These are phyloP conservation scores for Chaetoceros muelleri DNA, from an alignment of 108 stramenopile species.

Conservation along the genomic window DNA sequence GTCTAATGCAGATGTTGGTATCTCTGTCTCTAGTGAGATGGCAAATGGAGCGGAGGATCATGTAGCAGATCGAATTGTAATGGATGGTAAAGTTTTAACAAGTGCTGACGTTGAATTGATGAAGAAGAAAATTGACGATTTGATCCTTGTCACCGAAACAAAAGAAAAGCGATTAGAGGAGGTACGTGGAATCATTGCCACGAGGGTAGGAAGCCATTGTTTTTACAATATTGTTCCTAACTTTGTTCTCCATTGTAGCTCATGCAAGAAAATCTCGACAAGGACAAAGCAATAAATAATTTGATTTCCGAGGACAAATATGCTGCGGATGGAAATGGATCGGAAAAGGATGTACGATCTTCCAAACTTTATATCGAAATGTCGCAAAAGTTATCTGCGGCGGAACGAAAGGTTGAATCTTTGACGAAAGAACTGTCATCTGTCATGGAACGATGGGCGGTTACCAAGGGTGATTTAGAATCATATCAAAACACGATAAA, in stretches of 20 bases:
- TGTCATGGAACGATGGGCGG: slow-evolving; percentile 47
- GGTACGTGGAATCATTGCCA: slow-evolving; percentile 29
- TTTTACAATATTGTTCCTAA: slow-evolving; percentile 4
- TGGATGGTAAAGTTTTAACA: slow-evolving; percentile 3
- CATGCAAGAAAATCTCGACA: slow-evolving; percentile 34
- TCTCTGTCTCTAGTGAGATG: too few species aligned
- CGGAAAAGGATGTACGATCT: slow-evolving; percentile 22
- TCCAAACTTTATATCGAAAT: slow-evolving; percentile 32
- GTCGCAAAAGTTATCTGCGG: slow-evolving; percentile 32
- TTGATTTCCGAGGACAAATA: slow-evolving; percentile 24
- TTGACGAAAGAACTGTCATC: slow-evolving; percentile 24
- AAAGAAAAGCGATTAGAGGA: slow-evolving; percentile 62
- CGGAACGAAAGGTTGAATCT: slow-evolving; percentile 26
- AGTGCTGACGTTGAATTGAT: slow-evolving; percentile 32
- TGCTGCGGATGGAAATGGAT: slow-evolving; percentile 9
- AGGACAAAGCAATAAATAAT: slow-evolving; percentile 44
- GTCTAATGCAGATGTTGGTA: too few species aligned
- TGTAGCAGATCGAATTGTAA: background rate
- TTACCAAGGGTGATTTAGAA: slow-evolving; percentile 53
- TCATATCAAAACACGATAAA: slow-evolving; percentile 42
- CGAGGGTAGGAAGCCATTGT: background rate
- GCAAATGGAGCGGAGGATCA: background rate
- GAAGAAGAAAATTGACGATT: slow-evolving; percentile 45
- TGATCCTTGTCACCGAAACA: slow-evolving; percentile 34
- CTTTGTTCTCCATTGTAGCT: slow-evolving; percentile 26